A percentile compares a stretch with the other conserved stretches of the same genome.
Conservation (phyloP, 768 basidiomycete species). For the Lyophyllum shimeji region DNA sequence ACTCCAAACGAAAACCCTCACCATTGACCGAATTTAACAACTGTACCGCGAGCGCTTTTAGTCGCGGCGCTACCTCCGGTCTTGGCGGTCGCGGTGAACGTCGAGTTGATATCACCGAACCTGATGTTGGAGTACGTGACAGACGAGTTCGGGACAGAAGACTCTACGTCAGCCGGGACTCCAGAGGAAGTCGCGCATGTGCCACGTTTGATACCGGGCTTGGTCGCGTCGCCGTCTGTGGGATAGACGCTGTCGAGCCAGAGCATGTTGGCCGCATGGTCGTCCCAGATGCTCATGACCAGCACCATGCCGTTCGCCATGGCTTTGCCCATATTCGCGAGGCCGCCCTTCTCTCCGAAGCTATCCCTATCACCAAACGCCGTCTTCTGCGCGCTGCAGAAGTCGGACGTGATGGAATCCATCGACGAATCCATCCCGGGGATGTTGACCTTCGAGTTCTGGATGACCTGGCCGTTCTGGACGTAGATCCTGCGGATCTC, state of each 20-base stretch:
- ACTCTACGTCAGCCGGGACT: slow-evolving; percentile 33
- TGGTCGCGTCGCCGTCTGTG: slow-evolving; percentile 13
- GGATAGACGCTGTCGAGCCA: slow-evolving; percentile 33
- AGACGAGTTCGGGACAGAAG: slow-evolving; percentile 23
- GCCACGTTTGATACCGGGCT: slow-evolving; percentile 35
- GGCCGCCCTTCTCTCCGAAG: slow-evolving; percentile 40
- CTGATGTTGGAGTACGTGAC: slow-evolving; percentile 45
- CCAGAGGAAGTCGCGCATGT: slow-evolving; percentile 38
- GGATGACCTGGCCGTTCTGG: slow-evolving; percentile 50
- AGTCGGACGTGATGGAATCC: slow-evolving; percentile 48
- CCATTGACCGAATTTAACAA: neutral
- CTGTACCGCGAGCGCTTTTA: neutral
- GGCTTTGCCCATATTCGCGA: slow-evolving; percentile 31
- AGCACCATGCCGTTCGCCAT: slow-evolving; percentile 43
- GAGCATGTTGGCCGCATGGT: slow-evolving; percentile 32
- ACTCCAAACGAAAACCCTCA: neutral
- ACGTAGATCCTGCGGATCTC: slow-evolving; percentile 57
- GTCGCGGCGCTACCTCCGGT: no score
- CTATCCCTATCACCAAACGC: slow-evolving; percentile 43
- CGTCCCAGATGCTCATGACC: slow-evolving; percentile 27
- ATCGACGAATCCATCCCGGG: slow-evolving; percentile 34
- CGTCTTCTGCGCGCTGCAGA: slow-evolving; percentile 44
- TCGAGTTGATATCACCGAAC: slow-evolving; percentile 27
- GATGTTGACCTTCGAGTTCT: slow-evolving; percentile 47
- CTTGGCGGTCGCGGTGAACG: neutral